Percentiles rank a stretch among this genome's conserved stretches.
phyloP scores from a whole-genome alignment of 2,329 filamentous ascomycete genomes.

The Stagonosporopsis rhizophila region DNA sequence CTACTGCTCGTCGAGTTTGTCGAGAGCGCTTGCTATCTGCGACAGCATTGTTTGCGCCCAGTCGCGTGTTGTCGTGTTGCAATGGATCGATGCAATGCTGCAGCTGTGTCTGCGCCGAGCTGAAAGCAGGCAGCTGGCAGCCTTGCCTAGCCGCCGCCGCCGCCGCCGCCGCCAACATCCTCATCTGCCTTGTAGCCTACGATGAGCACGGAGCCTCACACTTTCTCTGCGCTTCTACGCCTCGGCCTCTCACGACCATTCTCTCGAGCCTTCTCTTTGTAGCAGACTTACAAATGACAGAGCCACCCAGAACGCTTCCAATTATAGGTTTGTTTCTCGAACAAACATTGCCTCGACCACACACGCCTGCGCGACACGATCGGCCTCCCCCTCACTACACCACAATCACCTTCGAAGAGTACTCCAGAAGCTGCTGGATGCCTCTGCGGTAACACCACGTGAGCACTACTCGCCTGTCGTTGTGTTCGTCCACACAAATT shows the following conservation, averaged over 20 bases:
- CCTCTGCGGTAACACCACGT: background rate
- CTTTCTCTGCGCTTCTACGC: constrained; percentile 15
- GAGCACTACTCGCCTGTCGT: background rate
- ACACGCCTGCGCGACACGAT: background rate
- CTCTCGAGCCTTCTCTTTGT: background rate
- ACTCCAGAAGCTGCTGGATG: background rate
- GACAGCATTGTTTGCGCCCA: background rate
- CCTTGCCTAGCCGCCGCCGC: constrained; percentile 22
- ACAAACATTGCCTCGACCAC: background rate
- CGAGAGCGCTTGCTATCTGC: background rate
- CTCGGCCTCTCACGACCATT: background rate
- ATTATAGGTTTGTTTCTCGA: background rate
- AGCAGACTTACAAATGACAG: background rate
- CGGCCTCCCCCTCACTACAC: background rate
- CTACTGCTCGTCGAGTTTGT: background rate
- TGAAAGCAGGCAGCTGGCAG: constrained; percentile 7
- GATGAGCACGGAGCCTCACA: background rate
- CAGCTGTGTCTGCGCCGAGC: constrained; percentile 1
- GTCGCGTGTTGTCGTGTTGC: background rate
- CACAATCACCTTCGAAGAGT: background rate
- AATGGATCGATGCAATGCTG: constrained; percentile 1
- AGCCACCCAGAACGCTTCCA: background rate
- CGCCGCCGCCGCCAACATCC: constrained; percentile 10
- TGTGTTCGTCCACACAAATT: background rate
- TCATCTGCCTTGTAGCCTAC: constrained; percentile 21